phyloP scores from a whole-genome alignment of 352 stramenopile genomes.

The Pythium sp. region DNA sequence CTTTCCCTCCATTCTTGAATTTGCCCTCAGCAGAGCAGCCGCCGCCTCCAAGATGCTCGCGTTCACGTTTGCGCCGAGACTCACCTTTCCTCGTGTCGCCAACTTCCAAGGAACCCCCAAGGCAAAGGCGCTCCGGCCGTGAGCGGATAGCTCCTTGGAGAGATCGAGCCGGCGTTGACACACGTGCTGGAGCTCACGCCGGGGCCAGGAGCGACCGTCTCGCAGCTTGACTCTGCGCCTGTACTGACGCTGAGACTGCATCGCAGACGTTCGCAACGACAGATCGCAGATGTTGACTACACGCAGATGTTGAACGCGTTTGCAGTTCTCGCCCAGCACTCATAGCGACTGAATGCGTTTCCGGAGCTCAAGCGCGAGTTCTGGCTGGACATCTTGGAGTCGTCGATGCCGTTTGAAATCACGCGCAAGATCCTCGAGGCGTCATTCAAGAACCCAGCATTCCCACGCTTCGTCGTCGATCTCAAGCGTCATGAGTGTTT shows the following conservation, averaged over 20 bases:
- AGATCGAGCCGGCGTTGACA: not conserved
- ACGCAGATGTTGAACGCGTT: not conserved
- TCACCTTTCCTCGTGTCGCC: no score
- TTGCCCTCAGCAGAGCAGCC: no score
- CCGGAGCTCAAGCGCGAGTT: conserved; percentile 11
- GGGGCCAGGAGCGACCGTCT: not conserved
- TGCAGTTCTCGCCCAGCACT: not conserved
- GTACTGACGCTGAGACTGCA: conserved; percentile 3
- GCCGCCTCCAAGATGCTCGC: no score
- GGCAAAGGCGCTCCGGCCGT: conserved; percentile 2
- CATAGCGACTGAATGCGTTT: not conserved
- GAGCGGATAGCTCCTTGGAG: not conserved
- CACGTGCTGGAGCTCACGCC: conserved; percentile 1
- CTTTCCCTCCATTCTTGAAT: no score
- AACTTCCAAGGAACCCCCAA: not conserved
- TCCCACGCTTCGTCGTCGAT: conserved; percentile 6
- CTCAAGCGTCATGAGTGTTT: not conserved
- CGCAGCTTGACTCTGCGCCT: not conserved
- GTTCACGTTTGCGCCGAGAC: no score
- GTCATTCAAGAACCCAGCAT: not conserved
- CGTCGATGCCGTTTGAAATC: not conserved
- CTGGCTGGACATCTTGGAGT: conserved; percentile 9
- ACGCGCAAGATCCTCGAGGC: not conserved
- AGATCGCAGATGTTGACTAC: not conserved
- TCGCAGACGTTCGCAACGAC: no score